phyloP scores from a whole-genome alignment of 805 yeast genomes.

The Pichia exigua region DNA sequence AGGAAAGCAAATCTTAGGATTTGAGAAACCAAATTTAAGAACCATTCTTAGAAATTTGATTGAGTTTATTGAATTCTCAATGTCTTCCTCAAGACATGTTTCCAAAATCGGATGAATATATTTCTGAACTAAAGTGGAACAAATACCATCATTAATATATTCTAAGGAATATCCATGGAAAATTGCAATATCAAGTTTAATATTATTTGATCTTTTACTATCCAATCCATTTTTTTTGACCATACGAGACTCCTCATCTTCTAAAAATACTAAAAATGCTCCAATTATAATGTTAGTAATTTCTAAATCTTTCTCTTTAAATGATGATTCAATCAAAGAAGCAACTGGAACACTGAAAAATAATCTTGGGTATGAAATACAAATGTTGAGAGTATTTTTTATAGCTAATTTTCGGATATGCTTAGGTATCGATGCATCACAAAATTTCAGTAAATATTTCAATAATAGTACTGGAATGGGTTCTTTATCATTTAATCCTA shows the following conservation, averaged over 20 bases:
- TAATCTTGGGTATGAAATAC: conserved; percentile 57
- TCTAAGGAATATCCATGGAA: conserved; percentile 48
- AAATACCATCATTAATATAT: conserved; percentile 57
- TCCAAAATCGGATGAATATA: conserved; percentile 43
- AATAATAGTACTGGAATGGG: conserved; percentile 50
- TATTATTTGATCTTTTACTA: conserved; percentile 28
- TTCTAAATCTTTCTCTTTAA: conserved; percentile 31
- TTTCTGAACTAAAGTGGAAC: conserved; percentile 64
- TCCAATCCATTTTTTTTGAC: conserved; percentile 34
- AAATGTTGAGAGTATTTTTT: conserved; percentile 49
- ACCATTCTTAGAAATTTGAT: conserved; percentile 48
- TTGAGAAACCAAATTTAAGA: conserved; percentile 60
- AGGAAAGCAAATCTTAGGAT: conserved; percentile 63
- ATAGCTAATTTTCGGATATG: conserved; percentile 44
- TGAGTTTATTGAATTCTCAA: conserved; percentile 38
- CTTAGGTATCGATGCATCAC: conserved; percentile 25
- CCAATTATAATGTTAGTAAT: conserved; percentile 46
- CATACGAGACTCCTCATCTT: conserved; percentile 44
- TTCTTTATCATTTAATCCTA: conserved; percentile 44
- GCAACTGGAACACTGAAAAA: conserved; percentile 52
- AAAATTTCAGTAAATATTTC: conserved; percentile 50
- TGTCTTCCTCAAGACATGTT: conserved; percentile 39
- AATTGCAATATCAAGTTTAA: conserved; percentile 37
- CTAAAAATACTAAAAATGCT: conserved; percentile 51
- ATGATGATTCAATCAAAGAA: conserved; percentile 42